These are phyloP conservation scores for Plasmodium blacklocki DNA, from an alignment of 169 alveolate genomes.

Conservation along the genomic window DNA sequence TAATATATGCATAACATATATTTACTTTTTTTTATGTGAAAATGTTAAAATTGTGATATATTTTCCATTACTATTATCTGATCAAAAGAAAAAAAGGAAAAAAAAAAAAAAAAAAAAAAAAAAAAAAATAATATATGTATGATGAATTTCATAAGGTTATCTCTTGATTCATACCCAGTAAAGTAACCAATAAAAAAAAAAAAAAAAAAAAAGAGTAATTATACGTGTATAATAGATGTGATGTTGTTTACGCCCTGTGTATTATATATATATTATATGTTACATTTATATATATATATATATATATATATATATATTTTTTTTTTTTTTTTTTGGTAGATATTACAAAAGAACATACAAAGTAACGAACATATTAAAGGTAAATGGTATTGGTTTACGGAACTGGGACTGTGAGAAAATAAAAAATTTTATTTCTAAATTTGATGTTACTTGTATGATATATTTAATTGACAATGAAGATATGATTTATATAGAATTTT, in stretches of 20 bases:
- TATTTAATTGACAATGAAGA: conserved; percentile 30
- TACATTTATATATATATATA: not conserved
- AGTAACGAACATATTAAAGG: conserved; percentile 35
- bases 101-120: not conserved
- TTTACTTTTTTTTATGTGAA: too few species aligned
- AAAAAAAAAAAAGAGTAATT: too few species aligned
- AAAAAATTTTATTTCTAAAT: conserved; percentile 2
- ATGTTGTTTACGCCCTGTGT: not conserved
- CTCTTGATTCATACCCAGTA: conserved; percentile 41
- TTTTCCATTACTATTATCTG: too few species aligned
- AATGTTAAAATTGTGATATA: too few species aligned
- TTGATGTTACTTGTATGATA: conserved; percentile 40
- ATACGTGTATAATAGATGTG: too few species aligned
- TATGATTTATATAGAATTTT: conserved; percentile 35
- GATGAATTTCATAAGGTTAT: conserved; percentile 49
- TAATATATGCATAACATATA: too few species aligned
- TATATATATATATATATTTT: not conserved
- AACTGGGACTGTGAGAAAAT: conserved; percentile 21
- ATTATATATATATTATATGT: not conserved
- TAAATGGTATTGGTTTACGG: conserved; percentile 42
- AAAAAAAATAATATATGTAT: not conserved
- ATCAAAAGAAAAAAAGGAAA: too few species aligned
- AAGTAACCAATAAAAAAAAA: conserved; percentile 17
- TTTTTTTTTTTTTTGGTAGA: conserved; percentile 7
- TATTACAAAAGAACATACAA: conserved; percentile 42